Evolutionary conservation across 73 alveolate genomes (phyloP).

Genomic region (Tetrahymena elliotti): DNA sequence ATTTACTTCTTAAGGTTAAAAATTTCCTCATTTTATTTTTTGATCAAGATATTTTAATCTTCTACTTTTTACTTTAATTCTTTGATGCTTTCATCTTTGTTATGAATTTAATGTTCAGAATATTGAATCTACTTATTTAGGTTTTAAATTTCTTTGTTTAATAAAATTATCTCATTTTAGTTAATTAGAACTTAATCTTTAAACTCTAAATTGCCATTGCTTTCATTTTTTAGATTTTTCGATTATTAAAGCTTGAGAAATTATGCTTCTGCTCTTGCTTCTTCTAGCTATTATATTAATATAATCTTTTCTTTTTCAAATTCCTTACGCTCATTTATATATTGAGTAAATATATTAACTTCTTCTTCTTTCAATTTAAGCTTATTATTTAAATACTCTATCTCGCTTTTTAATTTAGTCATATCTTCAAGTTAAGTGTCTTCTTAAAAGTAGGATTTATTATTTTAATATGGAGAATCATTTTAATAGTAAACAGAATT

Average conservation of each 20-base stretch:
- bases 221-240: neutral
- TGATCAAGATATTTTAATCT: neutral
- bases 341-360: neutral
- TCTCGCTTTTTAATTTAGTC: neutral
- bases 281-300: neutral
- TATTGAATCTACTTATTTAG: neutral
- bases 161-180: neutral
- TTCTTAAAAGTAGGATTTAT: neutral
- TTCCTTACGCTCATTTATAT: neutral
- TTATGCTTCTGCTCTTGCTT: neutral
- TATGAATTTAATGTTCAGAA: neutral
- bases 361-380: neutral
- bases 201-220: neutral
- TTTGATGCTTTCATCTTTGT: neutral
- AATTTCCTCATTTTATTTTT: neutral
- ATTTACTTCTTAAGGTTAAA: neutral
- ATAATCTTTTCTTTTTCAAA: neutral
- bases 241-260: neutral
- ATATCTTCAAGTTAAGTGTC: neutral
- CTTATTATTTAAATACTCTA: neutral
- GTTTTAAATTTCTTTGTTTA: neutral
- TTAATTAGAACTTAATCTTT: neutral
- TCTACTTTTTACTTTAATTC: neutral
- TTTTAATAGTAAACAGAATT: neutral
- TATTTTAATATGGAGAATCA: neutral